Percentiles rank a stretch among this genome's conserved stretches.
phyloP scores from a whole-genome alignment of 1,139 yeast species.

The Pichia terricola region DNA sequence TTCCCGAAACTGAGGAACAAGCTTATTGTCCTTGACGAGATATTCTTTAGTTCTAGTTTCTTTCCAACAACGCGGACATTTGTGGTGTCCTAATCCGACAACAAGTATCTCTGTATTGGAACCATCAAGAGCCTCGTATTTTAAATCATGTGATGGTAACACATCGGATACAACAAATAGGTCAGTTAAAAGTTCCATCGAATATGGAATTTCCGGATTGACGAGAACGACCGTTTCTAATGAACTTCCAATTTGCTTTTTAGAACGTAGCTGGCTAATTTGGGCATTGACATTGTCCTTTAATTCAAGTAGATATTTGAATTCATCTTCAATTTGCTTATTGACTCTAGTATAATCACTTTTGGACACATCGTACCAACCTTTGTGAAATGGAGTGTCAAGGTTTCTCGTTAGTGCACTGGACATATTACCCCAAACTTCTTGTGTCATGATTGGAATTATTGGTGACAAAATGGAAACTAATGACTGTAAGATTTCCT shows the following conservation, averaged over 20 bases:
- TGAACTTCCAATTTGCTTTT: slow-evolving; percentile 2
- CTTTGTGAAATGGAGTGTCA: slow-evolving; percentile 43
- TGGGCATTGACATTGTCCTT: slow-evolving; percentile 41
- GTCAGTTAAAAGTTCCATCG: slow-evolving; percentile 21
- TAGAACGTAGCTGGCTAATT: slow-evolving; percentile 19
- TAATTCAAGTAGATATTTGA: slow-evolving; percentile 32
- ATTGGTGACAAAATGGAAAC: slow-evolving; percentile 68
- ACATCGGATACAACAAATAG: slow-evolving; percentile 1
- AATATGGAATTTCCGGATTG: background rate
- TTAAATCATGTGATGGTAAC: background rate
- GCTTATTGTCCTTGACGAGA: no score
- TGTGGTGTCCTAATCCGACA: slow-evolving; percentile 18
- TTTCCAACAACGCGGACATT: slow-evolving; percentile 96
- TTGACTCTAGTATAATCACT: slow-evolving; percentile 18
- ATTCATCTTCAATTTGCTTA: slow-evolving; percentile 30
- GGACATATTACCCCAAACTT: slow-evolving; percentile 63
- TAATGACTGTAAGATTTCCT: slow-evolving; percentile 52
- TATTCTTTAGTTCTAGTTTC: no score
- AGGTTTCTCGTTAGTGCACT: slow-evolving; percentile 25
- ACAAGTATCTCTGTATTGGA: no score
- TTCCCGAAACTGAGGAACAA: no score
- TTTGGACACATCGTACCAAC: slow-evolving; percentile 17
- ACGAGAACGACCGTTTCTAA: slow-evolving; percentile 1
- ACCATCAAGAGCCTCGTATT: no score
- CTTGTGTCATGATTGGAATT: slow-evolving; percentile 76